A percentile compares a stretch with the other conserved stretches of the same genome.
These are phyloP conservation scores for Penicillium egyptiacum DNA, from an alignment of 495 filamentous ascomycete species.

Conservation along the genomic window DNA sequence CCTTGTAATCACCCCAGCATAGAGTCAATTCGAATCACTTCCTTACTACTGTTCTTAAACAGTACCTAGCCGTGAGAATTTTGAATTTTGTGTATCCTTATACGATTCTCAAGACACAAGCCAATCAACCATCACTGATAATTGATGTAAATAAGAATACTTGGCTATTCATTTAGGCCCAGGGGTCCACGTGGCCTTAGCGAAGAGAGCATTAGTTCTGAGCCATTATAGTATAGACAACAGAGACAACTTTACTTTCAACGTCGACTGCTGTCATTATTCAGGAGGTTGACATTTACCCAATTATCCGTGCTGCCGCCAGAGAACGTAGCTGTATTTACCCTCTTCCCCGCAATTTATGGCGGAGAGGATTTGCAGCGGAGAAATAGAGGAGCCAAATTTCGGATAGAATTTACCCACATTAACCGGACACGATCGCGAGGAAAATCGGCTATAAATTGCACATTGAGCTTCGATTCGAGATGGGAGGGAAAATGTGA, in stretches of 20 bases:
- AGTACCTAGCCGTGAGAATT: not conserved
- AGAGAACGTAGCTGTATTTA: not conserved
- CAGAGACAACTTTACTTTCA: too few relatives aligned
- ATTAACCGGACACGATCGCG: not conserved
- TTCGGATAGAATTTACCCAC: not conserved
- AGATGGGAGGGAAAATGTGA: not conserved
- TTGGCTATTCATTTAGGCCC: too few relatives aligned
- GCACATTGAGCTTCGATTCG: not conserved
- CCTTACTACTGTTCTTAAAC: constrained; percentile 14
- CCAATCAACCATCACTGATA: too few relatives aligned
- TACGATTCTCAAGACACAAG: too few relatives aligned
- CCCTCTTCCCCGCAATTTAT: not conserved
- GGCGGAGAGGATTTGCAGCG: not conserved
- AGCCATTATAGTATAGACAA: too few relatives aligned
- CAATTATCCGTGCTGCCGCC: not conserved
- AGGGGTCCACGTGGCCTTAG: too few relatives aligned
- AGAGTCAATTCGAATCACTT: constrained; percentile 20
- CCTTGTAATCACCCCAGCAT: not conserved
- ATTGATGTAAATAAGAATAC: too few relatives aligned
- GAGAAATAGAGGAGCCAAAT: not conserved
- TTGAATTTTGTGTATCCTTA: too few relatives aligned
- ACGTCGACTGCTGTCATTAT: not conserved
- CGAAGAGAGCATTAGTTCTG: too few relatives aligned
- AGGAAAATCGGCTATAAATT: not conserved
- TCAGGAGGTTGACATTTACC: not conserved